Percentiles rank a stretch among this genome's conserved stretches.
Evolutionary conservation across 768 basidiomycete genomes (phyloP).

Genomic region (Trametes gibbosa): DNA sequence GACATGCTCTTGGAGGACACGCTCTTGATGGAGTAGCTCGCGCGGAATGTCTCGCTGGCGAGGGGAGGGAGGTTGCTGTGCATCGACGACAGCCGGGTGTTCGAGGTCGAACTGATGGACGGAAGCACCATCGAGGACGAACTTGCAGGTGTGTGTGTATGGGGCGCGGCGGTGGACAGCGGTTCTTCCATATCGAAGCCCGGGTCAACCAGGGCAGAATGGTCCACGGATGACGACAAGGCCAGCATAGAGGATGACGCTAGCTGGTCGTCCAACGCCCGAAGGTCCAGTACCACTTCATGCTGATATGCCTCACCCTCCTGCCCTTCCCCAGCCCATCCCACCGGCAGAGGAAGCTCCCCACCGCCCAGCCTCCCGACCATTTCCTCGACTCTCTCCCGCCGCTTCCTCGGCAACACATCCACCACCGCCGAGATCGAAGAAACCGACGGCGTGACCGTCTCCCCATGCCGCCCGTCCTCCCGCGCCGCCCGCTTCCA

Average conservation of each 20-base stretch:
- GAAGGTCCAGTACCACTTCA: not conserved
- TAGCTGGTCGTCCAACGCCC: not conserved
- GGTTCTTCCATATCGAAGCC: not conserved
- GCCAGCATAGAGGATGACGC: not conserved
- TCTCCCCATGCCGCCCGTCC: constrained; percentile 14
- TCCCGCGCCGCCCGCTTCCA: constrained; percentile 24
- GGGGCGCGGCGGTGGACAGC: not conserved
- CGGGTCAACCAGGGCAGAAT: not conserved
- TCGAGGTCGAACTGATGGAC: not conserved
- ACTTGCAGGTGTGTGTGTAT: constrained; percentile 1
- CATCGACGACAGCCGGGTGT: not conserved
- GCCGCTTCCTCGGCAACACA: constrained; percentile 2
- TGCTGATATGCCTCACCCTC: not conserved
- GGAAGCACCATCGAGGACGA: constrained; percentile 18
- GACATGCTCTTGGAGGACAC: constrained; percentile 5
- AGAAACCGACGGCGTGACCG: constrained; percentile 26
- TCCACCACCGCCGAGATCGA: constrained; percentile 20
- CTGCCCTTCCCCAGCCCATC: too few species aligned
- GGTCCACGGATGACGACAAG: not conserved
- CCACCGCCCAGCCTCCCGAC: constrained; percentile 2
- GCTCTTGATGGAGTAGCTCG: constrained; percentile 24
- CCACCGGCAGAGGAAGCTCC: not conserved
- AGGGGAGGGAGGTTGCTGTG: constrained; percentile 22
- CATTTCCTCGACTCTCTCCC: constrained; percentile 10
- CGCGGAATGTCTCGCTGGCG: constrained; percentile 25